Base-by-base conservation (phyloP, 129 eudicot genomes). In the Ambrosia artemisiifolia region DNA sequence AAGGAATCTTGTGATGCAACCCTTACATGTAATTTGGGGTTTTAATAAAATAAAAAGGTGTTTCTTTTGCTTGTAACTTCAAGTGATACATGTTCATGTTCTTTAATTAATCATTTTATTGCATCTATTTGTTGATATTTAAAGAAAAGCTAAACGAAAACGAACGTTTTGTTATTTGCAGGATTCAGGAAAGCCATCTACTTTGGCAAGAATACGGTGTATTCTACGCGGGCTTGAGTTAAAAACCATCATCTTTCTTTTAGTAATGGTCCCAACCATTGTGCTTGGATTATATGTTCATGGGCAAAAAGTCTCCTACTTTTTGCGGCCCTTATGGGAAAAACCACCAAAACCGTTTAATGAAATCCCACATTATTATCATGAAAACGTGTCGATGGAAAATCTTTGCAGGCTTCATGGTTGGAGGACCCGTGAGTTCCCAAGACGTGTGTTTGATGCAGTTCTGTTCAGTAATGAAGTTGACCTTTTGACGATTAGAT, bases 331-430 rank as follows among this genome's bases (percentile, higher is more conserved):
- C 1, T 81, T 92, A 12, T 92, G 98, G 98, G 98, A 92, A 44
- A 70, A 81, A 17, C 98, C 98, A 3, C 98, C 98, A 5, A 88
- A 92, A 67, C 94, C 94, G 4, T 92, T 92, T 72, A 63, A 83
- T 42, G 94, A 88, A 63, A 86, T 82, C 19, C 95, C 98, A 7
- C 98, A 92, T 67, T 92, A 92, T 72, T 92, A 92, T 51, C 92
- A 88, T 8, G 96, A 88, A 50, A 92, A 89, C 35, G 94, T 92
- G 32, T 79, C 98, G 0, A 92, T 92, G 96, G 87, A 89, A 59
- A 88, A 86, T 63, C 89, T 92, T n/a, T 92, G 98, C 73, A 85
- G 71, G 75, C 98, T 92, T 78, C 98, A 92, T 12, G 91, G 98
- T 12, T 92, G 98, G 98, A 86, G 87, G 4, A 76, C 70, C 5